Evolutionary conservation across 345 rosid genomes (phyloP).

Genomic region (Clarkia xantiana): DNA sequence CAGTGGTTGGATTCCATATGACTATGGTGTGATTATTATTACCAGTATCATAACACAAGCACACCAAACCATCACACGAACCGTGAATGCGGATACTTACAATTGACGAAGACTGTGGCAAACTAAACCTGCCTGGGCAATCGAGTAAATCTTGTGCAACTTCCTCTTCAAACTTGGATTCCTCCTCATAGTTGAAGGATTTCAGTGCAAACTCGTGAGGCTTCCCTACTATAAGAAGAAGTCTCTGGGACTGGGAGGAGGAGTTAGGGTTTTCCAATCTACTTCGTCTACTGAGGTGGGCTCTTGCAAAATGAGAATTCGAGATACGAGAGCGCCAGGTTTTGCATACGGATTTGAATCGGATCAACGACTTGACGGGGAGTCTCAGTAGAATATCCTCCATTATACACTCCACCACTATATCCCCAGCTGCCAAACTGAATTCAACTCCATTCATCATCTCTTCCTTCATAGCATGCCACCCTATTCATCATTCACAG

Average conservation of each 20-base stretch:
- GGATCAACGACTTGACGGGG: slow-evolving; percentile 4
- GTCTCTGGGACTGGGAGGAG: neutral
- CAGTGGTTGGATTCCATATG: slow-evolving; percentile 5
- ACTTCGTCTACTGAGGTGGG: neutral
- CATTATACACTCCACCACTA: neutral
- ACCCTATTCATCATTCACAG: too few relatives aligned
- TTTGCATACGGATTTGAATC: slow-evolving; percentile 8
- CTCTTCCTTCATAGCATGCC: too few relatives aligned
- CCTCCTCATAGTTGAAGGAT: too few relatives aligned
- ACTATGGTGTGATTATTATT: neutral
- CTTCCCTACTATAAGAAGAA: neutral
- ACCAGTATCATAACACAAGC: neutral
- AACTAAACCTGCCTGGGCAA: neutral
- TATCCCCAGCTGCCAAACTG: too few relatives aligned
- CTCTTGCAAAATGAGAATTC: neutral
- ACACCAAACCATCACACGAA: slow-evolving; percentile 6
- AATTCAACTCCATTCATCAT: too few relatives aligned
- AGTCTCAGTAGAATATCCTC: slow-evolving; percentile 1
- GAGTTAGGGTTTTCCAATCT: neutral
- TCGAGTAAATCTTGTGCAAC: neutral
- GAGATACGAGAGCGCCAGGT: slow-evolving; percentile 2
- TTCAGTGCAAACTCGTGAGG: too few relatives aligned
- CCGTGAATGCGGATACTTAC: neutral
- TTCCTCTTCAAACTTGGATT: too few relatives aligned
- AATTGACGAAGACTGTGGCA: neutral